Conservation (phyloP, 129 eudicot species). For the Ambrosia trifida region DNA sequence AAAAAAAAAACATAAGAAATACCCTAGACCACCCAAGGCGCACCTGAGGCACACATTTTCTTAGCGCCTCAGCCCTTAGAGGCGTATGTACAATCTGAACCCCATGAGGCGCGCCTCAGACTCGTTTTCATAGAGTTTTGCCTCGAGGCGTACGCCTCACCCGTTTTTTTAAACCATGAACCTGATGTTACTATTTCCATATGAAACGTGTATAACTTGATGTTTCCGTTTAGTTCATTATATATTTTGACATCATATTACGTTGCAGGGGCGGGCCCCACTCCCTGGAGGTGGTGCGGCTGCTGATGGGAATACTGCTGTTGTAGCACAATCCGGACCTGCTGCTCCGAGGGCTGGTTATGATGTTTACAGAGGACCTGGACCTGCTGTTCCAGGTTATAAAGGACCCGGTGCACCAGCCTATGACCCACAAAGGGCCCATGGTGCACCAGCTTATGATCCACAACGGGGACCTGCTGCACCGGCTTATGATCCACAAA, state of each 20-base stretch:
- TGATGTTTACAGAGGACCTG: conserved; percentile 48
- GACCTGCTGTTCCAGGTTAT: conserved; percentile 43
- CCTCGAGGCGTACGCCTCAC: too few relatives aligned
- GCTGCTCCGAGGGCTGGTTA: conserved; percentile 45
- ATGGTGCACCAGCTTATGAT: conserved; percentile 30
- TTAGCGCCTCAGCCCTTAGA: too few relatives aligned
- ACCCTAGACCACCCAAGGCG: too few relatives aligned
- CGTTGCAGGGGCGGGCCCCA: conserved; percentile 48
- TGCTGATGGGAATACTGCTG: conserved; percentile 41
- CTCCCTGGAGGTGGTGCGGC: conserved; percentile 45
- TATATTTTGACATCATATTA: neutral
- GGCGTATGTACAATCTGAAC: too few relatives aligned
- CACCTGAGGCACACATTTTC: too few relatives aligned
- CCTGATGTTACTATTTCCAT: conserved; percentile 17
- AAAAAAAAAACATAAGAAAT: too few relatives aligned
- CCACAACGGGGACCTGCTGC: conserved; percentile 38
- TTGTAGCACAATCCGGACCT: conserved; percentile 46
- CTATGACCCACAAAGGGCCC: conserved; percentile 45
- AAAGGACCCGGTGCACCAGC: conserved; percentile 40
- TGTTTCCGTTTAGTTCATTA: neutral
- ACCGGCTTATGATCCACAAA: conserved; percentile 16
- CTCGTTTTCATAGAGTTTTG: too few relatives aligned
- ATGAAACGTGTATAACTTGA: neutral
- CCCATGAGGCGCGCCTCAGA: too few relatives aligned
- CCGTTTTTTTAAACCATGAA: too few relatives aligned